Percentiles rank a stretch among this genome's conserved stretches.
phyloP scores from a whole-genome alignment of 1,284 basidiomycete species.

The Austroboletus olivaceoglutinosus region DNA sequence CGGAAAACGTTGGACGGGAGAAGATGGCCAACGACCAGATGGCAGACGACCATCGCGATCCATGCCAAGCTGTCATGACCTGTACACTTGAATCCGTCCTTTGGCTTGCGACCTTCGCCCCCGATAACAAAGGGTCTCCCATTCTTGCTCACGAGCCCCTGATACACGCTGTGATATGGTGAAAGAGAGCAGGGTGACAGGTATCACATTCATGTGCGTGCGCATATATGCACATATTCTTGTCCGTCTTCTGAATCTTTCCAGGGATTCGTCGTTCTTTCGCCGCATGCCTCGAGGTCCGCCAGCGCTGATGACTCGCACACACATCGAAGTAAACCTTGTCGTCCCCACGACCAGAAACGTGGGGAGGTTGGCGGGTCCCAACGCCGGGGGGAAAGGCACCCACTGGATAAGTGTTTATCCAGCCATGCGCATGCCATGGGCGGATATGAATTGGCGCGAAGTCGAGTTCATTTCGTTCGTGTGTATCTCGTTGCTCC shows the following conservation, averaged over 20 bases:
- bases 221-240: conserved; percentile 1
- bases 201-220: conserved; percentile 4
- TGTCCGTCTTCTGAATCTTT: background rate
- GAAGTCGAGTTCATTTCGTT: background rate
- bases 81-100: background rate
- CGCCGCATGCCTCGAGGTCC: conserved; percentile 13
- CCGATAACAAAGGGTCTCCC: background rate
- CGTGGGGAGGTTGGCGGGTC: background rate
- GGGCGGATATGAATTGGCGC: conserved; percentile 1
- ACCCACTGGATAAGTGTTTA: background rate
- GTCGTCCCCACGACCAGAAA: background rate
- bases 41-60: background rate
- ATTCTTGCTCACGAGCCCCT: background rate
- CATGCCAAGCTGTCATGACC: background rate
- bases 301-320: conserved; percentile 4
- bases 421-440: background rate
- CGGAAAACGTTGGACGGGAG: too few species aligned
- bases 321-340: conserved; percentile 16
- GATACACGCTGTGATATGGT: background rate
- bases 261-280: conserved; percentile 2
- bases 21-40: background rate
- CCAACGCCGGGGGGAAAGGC: background rate
- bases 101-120: background rate
- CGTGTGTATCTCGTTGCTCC: too few species aligned
- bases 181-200: background rate